phyloP scores from a whole-genome alignment of 2,329 filamentous ascomycete species.

The Xylaria sp. region DNA sequence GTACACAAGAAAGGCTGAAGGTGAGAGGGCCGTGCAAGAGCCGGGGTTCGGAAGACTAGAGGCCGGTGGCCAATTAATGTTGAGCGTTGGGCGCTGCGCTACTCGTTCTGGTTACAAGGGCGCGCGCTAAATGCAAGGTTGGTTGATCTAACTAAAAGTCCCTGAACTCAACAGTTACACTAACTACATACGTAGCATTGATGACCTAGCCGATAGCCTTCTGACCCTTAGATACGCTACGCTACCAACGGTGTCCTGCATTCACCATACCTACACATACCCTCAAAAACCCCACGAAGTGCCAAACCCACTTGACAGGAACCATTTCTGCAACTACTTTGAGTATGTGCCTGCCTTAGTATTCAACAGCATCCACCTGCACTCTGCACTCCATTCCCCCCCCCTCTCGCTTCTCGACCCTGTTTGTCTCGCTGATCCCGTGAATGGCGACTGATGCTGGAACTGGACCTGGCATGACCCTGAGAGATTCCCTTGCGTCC shows the following conservation, averaged over 20 bases:
- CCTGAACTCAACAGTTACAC: too few relatives aligned
- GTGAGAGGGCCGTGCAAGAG: conserved; percentile 10
- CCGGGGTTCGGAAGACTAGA: conserved; percentile 6
- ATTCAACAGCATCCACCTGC: conserved; percentile 5
- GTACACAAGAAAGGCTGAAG: background rate
- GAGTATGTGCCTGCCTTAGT: background rate
- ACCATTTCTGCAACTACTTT: conserved; percentile 15
- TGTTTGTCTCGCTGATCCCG: conserved; percentile 36
- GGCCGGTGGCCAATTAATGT: conserved; percentile 39
- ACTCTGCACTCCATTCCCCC: background rate
- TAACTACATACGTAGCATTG: background rate
- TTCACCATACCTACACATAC: too few relatives aligned
- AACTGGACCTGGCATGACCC: conserved; percentile 25
- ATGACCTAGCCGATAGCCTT: conserved; percentile 7
- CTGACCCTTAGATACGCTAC: conserved; percentile 7
- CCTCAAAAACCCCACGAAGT: conserved; percentile 24
- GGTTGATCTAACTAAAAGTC: conserved; percentile 33
- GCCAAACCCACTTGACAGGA: conserved; percentile 30
- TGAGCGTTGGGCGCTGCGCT: background rate
- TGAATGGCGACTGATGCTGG: conserved; percentile 40
- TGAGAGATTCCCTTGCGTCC: conserved; percentile 25
- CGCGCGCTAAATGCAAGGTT: conserved; percentile 42
- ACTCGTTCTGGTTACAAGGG: conserved; percentile 30
- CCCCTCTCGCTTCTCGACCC: conserved; percentile 20
- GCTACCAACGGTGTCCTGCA: background rate